phyloP scores from a whole-genome alignment of 768 basidiomycete genomes.

The Rhizopogon roseolus region DNA sequence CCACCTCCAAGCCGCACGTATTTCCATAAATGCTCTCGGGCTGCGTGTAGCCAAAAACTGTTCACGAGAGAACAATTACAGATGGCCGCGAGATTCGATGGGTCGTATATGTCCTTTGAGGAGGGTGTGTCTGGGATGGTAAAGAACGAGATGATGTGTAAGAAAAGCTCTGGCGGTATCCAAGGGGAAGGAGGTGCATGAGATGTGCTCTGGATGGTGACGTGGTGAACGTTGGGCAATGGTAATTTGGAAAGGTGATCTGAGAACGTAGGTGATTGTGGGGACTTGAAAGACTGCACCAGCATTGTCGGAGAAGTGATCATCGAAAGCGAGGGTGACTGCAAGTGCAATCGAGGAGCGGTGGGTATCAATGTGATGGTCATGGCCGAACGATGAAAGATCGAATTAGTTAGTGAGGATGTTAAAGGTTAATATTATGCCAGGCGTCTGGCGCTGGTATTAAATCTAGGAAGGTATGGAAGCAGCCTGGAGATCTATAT shows the following conservation, averaged over 20 bases:
- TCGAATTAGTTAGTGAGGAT: background rate
- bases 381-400: background rate
- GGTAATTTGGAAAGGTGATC: background rate
- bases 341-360: background rate
- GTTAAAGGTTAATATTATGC: background rate
- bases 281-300: background rate
- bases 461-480: background rate
- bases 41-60: conserved; percentile 23
- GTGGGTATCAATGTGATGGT: background rate
- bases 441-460: background rate
- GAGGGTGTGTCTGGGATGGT: conserved; percentile 9
- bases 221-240: background rate
- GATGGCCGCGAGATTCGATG: conserved; percentile 14
- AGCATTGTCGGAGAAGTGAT: background rate
- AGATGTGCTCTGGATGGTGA: background rate
- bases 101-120: conserved; percentile 11
- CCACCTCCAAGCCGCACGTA: conserved; percentile 14
- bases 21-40: conserved; percentile 20
- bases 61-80: conserved; percentile 24
- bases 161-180: conserved; percentile 25
- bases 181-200: conserved; percentile 4
- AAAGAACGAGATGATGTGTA: conserved; percentile 24
- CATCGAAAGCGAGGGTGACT: background rate
- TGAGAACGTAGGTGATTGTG: background rate
- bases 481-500: background rate